phyloP scores from a whole-genome alignment of 1,139 yeast genomes.

The Candida albicans region DNA sequence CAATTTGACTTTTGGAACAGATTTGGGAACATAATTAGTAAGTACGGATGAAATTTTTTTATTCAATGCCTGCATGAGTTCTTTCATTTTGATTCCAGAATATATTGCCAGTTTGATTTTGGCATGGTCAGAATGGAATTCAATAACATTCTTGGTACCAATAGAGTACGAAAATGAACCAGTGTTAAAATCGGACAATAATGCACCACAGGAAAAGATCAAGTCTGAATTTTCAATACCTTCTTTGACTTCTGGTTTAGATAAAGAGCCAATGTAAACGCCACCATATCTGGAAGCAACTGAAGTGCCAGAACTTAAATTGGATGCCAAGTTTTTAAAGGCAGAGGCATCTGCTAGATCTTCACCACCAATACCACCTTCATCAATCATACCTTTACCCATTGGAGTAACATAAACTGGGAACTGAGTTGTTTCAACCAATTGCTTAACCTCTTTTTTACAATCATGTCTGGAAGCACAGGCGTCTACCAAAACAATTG shows the following conservation, averaged over 20 bases:
- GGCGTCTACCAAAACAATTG: conserved; percentile 80
- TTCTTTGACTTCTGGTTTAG: conserved; percentile 72
- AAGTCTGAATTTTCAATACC: conserved; percentile 78
- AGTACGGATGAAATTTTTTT: conserved; percentile 31
- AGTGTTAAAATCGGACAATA: conserved; percentile 85
- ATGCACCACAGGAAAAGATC: conserved; percentile 76
- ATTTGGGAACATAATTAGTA: conserved; percentile 41
- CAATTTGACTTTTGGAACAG: conserved; percentile 47
- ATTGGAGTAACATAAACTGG: conserved; percentile 87
- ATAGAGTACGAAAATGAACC: conserved; percentile 85
- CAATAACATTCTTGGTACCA: conserved; percentile 76
- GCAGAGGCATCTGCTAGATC: conserved; percentile 27
- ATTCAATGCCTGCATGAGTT: conserved; percentile 53
- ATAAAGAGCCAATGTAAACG: conserved; percentile 79
- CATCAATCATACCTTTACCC: conserved; percentile 85
- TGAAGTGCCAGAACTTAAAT: conserved; percentile 22
- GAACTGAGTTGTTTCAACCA: conserved; percentile 72
- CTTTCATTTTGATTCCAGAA: conserved; percentile 79
- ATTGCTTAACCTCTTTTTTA: conserved; percentile 56
- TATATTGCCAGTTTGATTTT: conserved; percentile 74
- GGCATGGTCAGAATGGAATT: conserved; percentile 87
- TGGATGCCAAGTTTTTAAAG: conserved; percentile 25
- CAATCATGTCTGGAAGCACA: conserved; percentile 81
- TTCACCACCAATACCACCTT: conserved; percentile 42
- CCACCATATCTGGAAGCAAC: conserved; percentile 75